These are phyloP conservation scores for Incumbomyces delicatus DNA, from an alignment of 2,329 filamentous ascomycete genomes.

Conservation along the genomic window DNA sequence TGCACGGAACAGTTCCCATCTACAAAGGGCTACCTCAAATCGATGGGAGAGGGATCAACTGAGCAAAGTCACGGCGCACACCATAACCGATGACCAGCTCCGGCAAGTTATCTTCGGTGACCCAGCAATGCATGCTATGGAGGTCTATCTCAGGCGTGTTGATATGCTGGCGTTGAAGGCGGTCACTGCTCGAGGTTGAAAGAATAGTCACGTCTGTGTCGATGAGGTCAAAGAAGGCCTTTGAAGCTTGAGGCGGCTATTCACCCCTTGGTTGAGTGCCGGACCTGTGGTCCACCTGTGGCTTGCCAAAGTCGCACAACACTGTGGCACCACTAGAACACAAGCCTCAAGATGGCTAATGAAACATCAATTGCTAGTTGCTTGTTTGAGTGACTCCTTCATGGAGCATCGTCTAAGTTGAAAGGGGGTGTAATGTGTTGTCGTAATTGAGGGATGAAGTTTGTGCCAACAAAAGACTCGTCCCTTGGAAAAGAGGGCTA, in stretches of 20 bases:
- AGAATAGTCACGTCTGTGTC: background rate
- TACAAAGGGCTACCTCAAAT: conserved; percentile 26
- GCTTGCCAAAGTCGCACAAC: too few species aligned
- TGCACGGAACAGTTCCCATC: conserved; percentile 25
- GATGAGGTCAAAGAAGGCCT: background rate
- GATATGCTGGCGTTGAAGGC: conserved; percentile 62
- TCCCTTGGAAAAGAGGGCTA: too few species aligned
- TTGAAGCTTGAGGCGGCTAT: background rate
- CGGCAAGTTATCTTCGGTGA: conserved; percentile 70
- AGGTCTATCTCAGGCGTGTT: conserved; percentile 61
- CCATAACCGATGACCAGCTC: conserved; percentile 58
- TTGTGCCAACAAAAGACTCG: too few species aligned
- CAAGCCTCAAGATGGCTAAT: too few species aligned
- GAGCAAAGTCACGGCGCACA: conserved; percentile 51
- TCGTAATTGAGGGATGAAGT: too few species aligned
- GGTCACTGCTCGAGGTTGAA: conserved; percentile 39
- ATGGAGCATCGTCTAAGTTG: too few species aligned
- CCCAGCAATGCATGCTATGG: conserved; percentile 71
- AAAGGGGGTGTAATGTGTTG: too few species aligned
- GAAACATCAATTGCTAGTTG: too few species aligned
- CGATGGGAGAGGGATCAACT: conserved; percentile 24
- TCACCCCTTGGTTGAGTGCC: too few species aligned
- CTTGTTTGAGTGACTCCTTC: too few species aligned
- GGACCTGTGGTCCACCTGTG: too few species aligned
- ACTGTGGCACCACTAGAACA: too few species aligned